phyloP scores from a whole-genome alignment of 805 yeast genomes.

The Lachancea quebecensis region DNA sequence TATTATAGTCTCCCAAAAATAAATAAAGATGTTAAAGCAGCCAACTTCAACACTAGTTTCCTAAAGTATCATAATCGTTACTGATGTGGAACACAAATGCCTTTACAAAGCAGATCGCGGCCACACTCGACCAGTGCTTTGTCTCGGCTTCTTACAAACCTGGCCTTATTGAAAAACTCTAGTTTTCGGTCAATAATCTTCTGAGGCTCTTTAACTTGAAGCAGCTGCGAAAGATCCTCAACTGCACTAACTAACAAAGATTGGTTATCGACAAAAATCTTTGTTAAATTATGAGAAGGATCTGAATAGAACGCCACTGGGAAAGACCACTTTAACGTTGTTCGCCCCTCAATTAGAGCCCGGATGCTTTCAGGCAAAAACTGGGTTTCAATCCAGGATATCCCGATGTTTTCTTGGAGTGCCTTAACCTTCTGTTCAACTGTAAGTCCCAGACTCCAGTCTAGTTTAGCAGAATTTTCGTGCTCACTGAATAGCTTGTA shows the following conservation, averaged over 20 bases:
- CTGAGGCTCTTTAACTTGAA: constrained; percentile 38
- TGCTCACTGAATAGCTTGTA: constrained; percentile 70
- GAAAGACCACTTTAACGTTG: constrained; percentile 84
- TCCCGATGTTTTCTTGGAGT: constrained; percentile 56
- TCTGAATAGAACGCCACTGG: constrained; percentile 67
- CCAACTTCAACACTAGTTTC: background rate
- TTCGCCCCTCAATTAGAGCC: constrained; percentile 59
- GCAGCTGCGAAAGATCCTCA: constrained; percentile 59
- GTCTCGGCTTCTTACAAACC: constrained; percentile 32
- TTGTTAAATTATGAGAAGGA: constrained; percentile 43
- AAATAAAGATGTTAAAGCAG: background rate
- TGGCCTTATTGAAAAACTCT: constrained; percentile 34
- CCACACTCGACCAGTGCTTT: constrained; percentile 35
- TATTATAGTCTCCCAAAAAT: background rate
- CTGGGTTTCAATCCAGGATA: constrained; percentile 84
- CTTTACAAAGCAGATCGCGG: constrained; percentile 29
- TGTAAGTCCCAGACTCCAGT: constrained; percentile 51
- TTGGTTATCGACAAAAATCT: constrained; percentile 67
- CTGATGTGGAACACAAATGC: constrained; percentile 24
- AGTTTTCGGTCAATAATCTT: constrained; percentile 31
- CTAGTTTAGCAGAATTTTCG: constrained; percentile 68
- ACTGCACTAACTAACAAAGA: constrained; percentile 55
- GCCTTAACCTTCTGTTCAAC: constrained; percentile 58
- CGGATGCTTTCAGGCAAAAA: constrained; percentile 69
- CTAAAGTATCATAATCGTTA: background rate